A percentile compares a stretch with the other conserved stretches of the same genome.
Evolutionary conservation across 768 basidiomycete genomes (phyloP).

Genomic region (button mushroom (Agaricus bisporus)): DNA sequence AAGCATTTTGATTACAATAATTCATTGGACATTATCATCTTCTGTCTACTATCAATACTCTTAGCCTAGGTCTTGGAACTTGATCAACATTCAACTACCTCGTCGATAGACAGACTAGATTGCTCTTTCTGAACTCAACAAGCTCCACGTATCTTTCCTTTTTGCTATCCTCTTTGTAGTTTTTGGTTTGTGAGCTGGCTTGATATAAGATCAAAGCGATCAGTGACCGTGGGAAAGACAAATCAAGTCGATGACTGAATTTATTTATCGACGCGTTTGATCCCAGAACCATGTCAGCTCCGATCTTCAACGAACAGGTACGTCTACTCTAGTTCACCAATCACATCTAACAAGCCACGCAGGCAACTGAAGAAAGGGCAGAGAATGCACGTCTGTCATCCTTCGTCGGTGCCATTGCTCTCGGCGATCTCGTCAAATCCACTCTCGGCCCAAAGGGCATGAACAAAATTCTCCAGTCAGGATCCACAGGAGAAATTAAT

Average conservation of each 20-base stretch:
- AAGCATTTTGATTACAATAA: too few species aligned
- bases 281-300: slow-evolving; percentile 8
- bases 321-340: background rate
- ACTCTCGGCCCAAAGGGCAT: slow-evolving; percentile 99
- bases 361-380: slow-evolving; percentile 11
- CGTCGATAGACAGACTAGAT: too few species aligned
- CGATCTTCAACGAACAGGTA: slow-evolving; percentile 11
- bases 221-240: too few species aligned
- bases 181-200: too few species aligned
- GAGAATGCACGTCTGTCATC: slow-evolving; percentile 30
- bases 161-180: too few species aligned
- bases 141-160: too few species aligned
- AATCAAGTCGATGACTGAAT: background rate
- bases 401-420: slow-evolving; percentile 94
- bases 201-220: too few species aligned
- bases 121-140: too few species aligned
- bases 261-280: background rate
- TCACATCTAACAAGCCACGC: background rate
- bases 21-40: too few species aligned
- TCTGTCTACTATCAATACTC: too few species aligned
- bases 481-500: slow-evolving; percentile 83
- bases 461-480: slow-evolving; percentile 99
- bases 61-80: too few species aligned
- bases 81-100: too few species aligned
- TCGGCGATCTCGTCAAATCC: slow-evolving; percentile 98